Conservation (phyloP, 2,329 filamentous ascomycete species). For the Rasamsonia emersonii region DNA sequence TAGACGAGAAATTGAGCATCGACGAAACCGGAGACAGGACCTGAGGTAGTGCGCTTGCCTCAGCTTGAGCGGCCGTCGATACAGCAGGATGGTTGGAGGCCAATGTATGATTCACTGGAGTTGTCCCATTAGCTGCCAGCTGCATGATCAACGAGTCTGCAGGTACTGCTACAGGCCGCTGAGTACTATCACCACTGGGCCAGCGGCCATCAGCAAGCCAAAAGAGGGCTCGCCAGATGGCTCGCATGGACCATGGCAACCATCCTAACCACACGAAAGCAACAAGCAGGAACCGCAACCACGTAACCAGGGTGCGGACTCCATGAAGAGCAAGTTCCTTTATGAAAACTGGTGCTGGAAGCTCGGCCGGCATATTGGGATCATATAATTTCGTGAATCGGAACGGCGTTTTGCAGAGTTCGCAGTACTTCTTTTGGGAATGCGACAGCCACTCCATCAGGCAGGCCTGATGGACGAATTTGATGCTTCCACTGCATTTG, state of each 20-base stretch:
- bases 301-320: constrained; percentile 62
- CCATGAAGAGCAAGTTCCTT: constrained; percentile 68
- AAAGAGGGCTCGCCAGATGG: constrained; percentile 87
- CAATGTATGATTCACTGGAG: constrained; percentile 13
- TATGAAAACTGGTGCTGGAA: constrained; percentile 74
- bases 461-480: constrained; percentile 95
- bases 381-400: constrained; percentile 97
- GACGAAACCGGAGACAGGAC: constrained; percentile 30
- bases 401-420: constrained; percentile 97
- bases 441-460: constrained; percentile 98
- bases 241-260: constrained; percentile 83
- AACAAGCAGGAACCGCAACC: constrained; percentile 71
- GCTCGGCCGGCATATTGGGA: constrained; percentile 77
- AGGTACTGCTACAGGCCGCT: constrained; percentile 9
- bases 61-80: constrained; percentile 17
- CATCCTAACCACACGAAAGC: constrained; percentile 79
- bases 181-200: constrained; percentile 27
- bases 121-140: constrained; percentile 20
- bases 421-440: constrained; percentile 98
- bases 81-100: constrained; percentile 15
- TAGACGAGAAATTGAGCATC: constrained; percentile 32
- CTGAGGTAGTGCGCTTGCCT: constrained; percentile 18
- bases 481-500: constrained; percentile 98
- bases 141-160: constrained; percentile 14
- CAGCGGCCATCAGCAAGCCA: constrained; percentile 81